Percentiles rank a stretch among this genome's conserved stretches.
Evolutionary conservation across 2,329 filamentous ascomycete genomes (phyloP).

Genomic region (Aspergillus oerlinghausenensis): DNA sequence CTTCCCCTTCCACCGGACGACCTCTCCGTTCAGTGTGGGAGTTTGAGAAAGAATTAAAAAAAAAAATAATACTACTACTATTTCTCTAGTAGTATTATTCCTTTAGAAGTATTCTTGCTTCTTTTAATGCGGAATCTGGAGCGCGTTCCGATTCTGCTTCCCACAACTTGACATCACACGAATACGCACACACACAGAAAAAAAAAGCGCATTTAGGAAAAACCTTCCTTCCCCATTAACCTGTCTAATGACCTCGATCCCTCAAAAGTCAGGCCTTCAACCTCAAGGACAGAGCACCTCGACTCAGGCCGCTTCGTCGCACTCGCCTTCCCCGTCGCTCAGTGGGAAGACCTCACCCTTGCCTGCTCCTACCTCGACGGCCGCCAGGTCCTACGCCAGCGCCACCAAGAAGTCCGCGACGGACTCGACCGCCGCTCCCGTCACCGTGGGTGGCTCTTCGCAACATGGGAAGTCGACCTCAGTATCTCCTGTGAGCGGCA

Average conservation of each 20-base stretch:
- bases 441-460: slow-evolving; percentile 50
- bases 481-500: slow-evolving; percentile 80
- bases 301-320: slow-evolving; percentile 44
- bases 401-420: slow-evolving; percentile 57
- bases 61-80: not conserved
- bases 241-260: slow-evolving; percentile 60
- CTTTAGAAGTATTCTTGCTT: slow-evolving; percentile 11
- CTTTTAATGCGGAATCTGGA: slow-evolving; percentile 20
- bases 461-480: slow-evolving; percentile 59
- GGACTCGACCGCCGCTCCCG: slow-evolving; percentile 48
- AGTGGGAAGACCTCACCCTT: slow-evolving; percentile 49
- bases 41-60: not conserved
- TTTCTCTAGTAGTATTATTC: slow-evolving; percentile 15
- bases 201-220: slow-evolving; percentile 4
- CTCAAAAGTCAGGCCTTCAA: slow-evolving; percentile 46
- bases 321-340: slow-evolving; percentile 44
- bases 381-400: slow-evolving; percentile 58
- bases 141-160: slow-evolving; percentile 14
- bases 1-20: slow-evolving; percentile 6
- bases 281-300: slow-evolving; percentile 47
- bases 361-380: slow-evolving; percentile 50
- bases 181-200: not conserved
- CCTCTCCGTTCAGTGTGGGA: slow-evolving; percentile 1
- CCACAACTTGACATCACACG: slow-evolving; percentile 16
- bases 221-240: slow-evolving; percentile 16